A percentile compares a stretch with the other conserved stretches of the same genome.
Evolutionary conservation across 2,329 filamentous ascomycete species (phyloP).

Genomic region (Aspergillus sp.): DNA sequence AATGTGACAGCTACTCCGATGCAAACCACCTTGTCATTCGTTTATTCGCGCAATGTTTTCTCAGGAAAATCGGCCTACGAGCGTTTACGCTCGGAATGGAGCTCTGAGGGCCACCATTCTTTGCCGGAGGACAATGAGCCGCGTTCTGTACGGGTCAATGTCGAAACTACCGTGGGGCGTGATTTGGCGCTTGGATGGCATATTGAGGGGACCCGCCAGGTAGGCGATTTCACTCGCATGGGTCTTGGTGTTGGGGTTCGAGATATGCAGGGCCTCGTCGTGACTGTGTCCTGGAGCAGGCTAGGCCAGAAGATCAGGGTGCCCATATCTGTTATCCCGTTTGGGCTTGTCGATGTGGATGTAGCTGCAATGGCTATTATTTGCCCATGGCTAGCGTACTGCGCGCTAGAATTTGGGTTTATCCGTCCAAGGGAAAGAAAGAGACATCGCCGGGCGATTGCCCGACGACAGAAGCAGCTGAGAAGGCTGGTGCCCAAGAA

Average conservation of each 20-base stretch:
- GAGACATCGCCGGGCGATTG: conserved; percentile 36
- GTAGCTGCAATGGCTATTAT: conserved; percentile 38
- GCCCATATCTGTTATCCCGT: conserved; percentile 41
- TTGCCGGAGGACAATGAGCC: conserved; percentile 29
- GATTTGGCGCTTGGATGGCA: conserved; percentile 37
- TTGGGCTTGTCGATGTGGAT: conserved; percentile 36
- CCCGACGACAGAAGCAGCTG: conserved; percentile 40
- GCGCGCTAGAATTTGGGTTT: conserved; percentile 44
- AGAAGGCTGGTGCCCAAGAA: conserved; percentile 39
- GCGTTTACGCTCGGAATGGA: conserved; percentile 42
- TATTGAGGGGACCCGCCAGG: conserved; percentile 38
- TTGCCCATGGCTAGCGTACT: conserved; percentile 43
- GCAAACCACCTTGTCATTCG: conserved; percentile 32
- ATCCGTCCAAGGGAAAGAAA: conserved; percentile 42
- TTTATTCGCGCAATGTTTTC: conserved; percentile 43
- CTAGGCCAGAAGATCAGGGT: conserved; percentile 44
- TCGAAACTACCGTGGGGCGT: conserved; percentile 29
- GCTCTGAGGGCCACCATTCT: conserved; percentile 41
- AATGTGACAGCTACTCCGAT: conserved; percentile 32
- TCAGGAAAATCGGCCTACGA: conserved; percentile 35
- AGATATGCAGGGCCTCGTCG: conserved; percentile 35
- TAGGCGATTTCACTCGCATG: conserved; percentile 42
- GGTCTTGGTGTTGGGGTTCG: conserved; percentile 43
- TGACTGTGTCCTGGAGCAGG: conserved; percentile 43
- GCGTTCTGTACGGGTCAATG: conserved; percentile 38